Conservation (phyloP, 2,329 filamentous ascomycete species). For the Diaporthe eres region DNA sequence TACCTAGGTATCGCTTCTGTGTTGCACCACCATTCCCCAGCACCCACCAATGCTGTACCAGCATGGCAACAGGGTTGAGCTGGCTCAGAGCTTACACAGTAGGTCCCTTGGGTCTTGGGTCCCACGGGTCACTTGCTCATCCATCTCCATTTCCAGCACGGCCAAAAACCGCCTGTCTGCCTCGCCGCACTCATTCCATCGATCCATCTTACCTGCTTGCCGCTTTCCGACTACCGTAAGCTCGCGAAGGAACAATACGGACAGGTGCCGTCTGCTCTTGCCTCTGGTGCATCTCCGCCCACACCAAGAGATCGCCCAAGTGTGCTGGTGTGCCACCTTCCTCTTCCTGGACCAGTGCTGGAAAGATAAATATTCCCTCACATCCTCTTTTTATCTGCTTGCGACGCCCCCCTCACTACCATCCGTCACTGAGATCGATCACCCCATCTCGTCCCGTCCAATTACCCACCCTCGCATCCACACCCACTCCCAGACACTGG, state of each 20-base stretch:
- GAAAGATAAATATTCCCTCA: constrained; percentile 24
- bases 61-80: constrained; percentile 1
- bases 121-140: constrained; percentile 19
- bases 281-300: neutral
- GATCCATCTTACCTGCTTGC: neutral
- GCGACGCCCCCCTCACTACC: neutral
- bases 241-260: constrained; percentile 14
- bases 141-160: constrained; percentile 8
- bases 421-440: constrained; percentile 1
- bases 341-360: constrained; percentile 18
- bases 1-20: neutral
- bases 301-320: constrained; percentile 24
- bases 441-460: constrained; percentile 19
- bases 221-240: neutral
- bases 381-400: constrained; percentile 1
- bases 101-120: constrained; percentile 5
- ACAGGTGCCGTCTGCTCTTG: neutral
- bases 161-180: neutral
- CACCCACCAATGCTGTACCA: constrained; percentile 2
- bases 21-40: neutral
- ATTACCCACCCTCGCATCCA: constrained; percentile 18
- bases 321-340: constrained; percentile 17
- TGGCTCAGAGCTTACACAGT: constrained; percentile 14
- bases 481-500: constrained; percentile 9
- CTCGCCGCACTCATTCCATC: constrained; percentile 29